Base-by-base conservation (phyloP, 176 grass and related monocot species). In the Secale cereale region DNA sequence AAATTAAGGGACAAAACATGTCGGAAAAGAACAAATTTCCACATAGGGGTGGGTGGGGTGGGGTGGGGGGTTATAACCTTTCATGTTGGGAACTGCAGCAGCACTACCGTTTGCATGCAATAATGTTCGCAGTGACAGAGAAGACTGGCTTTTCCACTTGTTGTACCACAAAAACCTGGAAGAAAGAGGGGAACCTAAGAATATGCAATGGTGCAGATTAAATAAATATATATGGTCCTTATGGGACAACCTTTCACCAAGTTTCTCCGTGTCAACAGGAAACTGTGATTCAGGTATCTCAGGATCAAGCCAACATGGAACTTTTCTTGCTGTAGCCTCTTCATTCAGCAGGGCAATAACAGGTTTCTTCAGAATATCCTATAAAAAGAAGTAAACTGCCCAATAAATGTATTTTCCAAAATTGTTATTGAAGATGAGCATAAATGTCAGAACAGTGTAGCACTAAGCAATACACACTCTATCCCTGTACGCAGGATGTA, bases 241-340 rank as follows among this genome's bases (percentile, higher is more conserved):
- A 70, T 52, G 48, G 65, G 46, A 84, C 56, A 35, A 95, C 96
- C 96, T 95, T 85, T 92, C 81, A 54, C 84, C 76, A 59, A 95
- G 81, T 54, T 89, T 86, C 65, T 84, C 78, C 69, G 83, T 72
- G 84, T 91, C 89, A 70, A 98, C 36, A 65, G 93, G 93, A 92
- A 93, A 90, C 46, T 93, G 72, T 76, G 89, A 85, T 57, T 95
- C 89, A 46, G 91, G 69, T 45, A 54, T 68, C 78, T 91, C 87
- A 76, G 79, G 86, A 88, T 98, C 93, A 85, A 98, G 93, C 95
- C 95, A 98, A 75, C 77, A 73, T 28, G 87, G 91, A 87, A 93
- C 77, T 89, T 98, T 93, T 37, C 86, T 82, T 69, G 77, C 10
- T 33, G 62, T 83, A 48, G 77, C 87, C 88, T 92, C 87, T 88